Evolutionary conservation across 305 asterid species (phyloP).

Genomic region (Caryopteris hybrid): DNA sequence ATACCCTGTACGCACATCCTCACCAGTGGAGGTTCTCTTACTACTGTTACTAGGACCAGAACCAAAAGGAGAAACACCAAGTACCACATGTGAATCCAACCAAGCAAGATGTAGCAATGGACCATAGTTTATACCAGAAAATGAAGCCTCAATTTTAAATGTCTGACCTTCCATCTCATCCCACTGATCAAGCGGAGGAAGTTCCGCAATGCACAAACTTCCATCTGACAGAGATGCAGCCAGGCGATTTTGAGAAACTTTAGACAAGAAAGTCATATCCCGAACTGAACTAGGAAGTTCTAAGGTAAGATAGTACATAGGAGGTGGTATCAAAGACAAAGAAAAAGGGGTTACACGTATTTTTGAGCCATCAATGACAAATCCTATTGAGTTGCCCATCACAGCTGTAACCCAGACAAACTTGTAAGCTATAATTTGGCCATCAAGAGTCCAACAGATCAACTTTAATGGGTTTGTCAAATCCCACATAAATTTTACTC

Average conservation of each 20-base stretch:
- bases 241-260: constrained; percentile 45
- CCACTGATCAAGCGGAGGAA: constrained; percentile 78
- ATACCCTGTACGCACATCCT: constrained; percentile 39
- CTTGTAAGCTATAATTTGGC: constrained; percentile 51
- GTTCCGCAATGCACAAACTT: constrained; percentile 71
- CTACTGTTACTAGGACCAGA: constrained; percentile 19
- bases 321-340: constrained; percentile 82
- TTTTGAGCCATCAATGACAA: constrained; percentile 77
- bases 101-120: constrained; percentile 59
- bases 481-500: constrained; percentile 76
- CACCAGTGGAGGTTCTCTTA: constrained; percentile 21
- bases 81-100: constrained; percentile 75
- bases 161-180: constrained; percentile 82
- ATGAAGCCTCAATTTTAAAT: constrained; percentile 53
- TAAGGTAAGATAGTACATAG: constrained; percentile 65
- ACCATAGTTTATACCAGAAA: constrained; percentile 34
- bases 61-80: constrained; percentile 41
- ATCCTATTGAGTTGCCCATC: constrained; percentile 67
- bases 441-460: constrained; percentile 70
- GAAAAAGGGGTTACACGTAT: constrained; percentile 73
- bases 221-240: constrained; percentile 88
- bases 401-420: constrained; percentile 88
- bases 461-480: constrained; percentile 60
- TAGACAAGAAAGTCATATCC: constrained; percentile 43
- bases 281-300: constrained; percentile 62